A percentile compares a stretch with the other conserved stretches of the same genome.
These are phyloP conservation scores for Agaricus sinodeliciosus DNA, from an alignment of 768 basidiomycete genomes.

Conservation along the genomic window DNA sequence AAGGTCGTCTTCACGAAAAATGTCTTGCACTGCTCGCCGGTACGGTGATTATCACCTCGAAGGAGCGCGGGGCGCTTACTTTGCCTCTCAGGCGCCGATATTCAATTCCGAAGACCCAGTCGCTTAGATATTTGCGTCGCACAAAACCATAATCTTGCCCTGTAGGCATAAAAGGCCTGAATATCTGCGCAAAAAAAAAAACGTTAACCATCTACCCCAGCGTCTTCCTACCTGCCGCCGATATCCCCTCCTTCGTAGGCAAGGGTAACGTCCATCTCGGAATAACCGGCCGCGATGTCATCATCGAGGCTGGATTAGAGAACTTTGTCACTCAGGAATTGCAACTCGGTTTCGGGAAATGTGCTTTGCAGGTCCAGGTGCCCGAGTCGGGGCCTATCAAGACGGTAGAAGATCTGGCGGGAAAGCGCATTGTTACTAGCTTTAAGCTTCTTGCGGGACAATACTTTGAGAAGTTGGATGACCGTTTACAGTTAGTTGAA, in stretches of 20 bases:
- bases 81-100: slow-evolving; percentile 70
- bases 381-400: slow-evolving; percentile 70
- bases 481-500: slow-evolving; percentile 40
- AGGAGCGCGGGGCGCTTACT: background rate
- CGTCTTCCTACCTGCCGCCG: slow-evolving; percentile 92
- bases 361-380: slow-evolving; percentile 84
- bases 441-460: slow-evolving; percentile 83
- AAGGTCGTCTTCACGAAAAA: slow-evolving; percentile 87
- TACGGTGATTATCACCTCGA: slow-evolving; percentile 24
- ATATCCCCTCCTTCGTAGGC: slow-evolving; percentile 98
- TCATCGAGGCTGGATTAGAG: slow-evolving; percentile 85
- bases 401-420: slow-evolving; percentile 72
- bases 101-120: slow-evolving; percentile 84
- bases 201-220: slow-evolving; percentile 33
- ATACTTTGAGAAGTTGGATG: slow-evolving; percentile 70
- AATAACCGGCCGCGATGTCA: slow-evolving; percentile 97
- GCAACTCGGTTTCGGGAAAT: slow-evolving; percentile 89
- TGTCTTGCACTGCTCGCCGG: slow-evolving; percentile 82
- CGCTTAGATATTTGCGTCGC: slow-evolving; percentile 93
- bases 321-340: slow-evolving; percentile 71
- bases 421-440: slow-evolving; percentile 90
- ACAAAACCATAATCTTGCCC: slow-evolving; percentile 86
- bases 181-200: background rate
- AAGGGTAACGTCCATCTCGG: slow-evolving; percentile 96
- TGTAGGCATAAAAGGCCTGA: slow-evolving; percentile 48